Conservation (phyloP, 257 asterid species). For the Cinchona pubescens region DNA sequence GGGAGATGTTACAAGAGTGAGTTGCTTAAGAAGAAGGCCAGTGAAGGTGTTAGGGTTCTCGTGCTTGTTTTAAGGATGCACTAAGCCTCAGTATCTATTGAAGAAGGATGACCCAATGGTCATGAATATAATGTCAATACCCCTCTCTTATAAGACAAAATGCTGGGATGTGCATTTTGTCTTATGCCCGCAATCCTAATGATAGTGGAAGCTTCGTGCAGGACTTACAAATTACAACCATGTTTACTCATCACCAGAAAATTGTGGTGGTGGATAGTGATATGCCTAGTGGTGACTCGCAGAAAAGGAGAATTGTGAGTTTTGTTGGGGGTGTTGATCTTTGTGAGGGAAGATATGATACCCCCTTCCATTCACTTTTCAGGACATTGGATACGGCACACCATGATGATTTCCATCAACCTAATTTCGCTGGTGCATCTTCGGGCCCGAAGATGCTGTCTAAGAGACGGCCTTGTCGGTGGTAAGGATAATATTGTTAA, state of each 20-base stretch:
- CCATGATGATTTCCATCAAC: slow-evolving; percentile 84
- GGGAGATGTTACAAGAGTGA: slow-evolving; percentile 68
- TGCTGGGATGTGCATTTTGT: slow-evolving; percentile 63
- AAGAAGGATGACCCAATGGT: slow-evolving; percentile 86
- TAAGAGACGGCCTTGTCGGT: slow-evolving; percentile 65
- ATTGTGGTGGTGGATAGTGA: slow-evolving; percentile 62
- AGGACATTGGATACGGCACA: slow-evolving; percentile 80
- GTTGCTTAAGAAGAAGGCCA: slow-evolving; percentile 67
- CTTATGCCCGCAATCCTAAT: slow-evolving; percentile 75
- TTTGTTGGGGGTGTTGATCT: slow-evolving; percentile 92
- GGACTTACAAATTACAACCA: slow-evolving; percentile 66
- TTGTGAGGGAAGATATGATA: slow-evolving; percentile 80
- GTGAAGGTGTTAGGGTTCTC: slow-evolving; percentile 69
- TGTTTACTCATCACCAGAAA: slow-evolving; percentile 94
- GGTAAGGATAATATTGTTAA: slow-evolving; percentile 81
- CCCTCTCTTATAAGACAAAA: too few relatives aligned
- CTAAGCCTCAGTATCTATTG: slow-evolving; percentile 62
- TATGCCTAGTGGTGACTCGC: slow-evolving; percentile 47
- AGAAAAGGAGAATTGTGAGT: slow-evolving; percentile 59
- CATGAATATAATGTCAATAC: too few relatives aligned
- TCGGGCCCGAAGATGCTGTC: slow-evolving; percentile 80
- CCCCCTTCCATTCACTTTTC: slow-evolving; percentile 77
- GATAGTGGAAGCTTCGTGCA: slow-evolving; percentile 79
- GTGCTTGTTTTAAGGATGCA: slow-evolving; percentile 96
- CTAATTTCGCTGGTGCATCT: slow-evolving; percentile 71